Conservation (phyloP, 345 rosid species). For the Brassica incana region DNA sequence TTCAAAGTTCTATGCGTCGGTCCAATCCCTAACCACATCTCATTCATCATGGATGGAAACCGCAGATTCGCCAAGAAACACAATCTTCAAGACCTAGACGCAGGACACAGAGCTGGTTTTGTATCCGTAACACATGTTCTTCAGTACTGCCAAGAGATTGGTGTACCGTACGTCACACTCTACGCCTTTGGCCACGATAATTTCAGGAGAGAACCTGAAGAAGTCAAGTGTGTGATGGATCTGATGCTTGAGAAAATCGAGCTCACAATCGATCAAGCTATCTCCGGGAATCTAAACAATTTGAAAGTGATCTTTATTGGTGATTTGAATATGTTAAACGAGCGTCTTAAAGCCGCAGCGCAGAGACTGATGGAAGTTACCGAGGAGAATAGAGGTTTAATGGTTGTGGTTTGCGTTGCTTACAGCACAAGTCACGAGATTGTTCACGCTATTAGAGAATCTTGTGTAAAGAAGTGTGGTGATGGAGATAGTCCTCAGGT, state of each 20-base stretch:
- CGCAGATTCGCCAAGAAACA: slow-evolving; percentile 37
- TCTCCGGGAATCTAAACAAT: slow-evolving; percentile 45
- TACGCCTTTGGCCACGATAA: slow-evolving; percentile 82
- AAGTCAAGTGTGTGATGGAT: slow-evolving; percentile 70
- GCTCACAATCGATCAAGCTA: slow-evolving; percentile 9
- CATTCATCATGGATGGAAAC: slow-evolving; percentile 44
- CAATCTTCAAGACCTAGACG: slow-evolving; percentile 29
- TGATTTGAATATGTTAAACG: slow-evolving; percentile 43
- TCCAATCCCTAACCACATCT: slow-evolving; percentile 38
- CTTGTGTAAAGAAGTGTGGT: slow-evolving; percentile 46
- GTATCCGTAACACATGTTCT: slow-evolving; percentile 53
- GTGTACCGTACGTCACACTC: slow-evolving; percentile 55
- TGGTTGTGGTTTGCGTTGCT: slow-evolving; percentile 48
- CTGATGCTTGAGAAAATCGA: slow-evolving; percentile 34
- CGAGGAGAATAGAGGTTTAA: slow-evolving; percentile 38
- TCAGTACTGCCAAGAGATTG: slow-evolving; percentile 61
- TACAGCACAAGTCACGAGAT: slow-evolving; percentile 79
- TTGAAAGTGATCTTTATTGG: slow-evolving; percentile 48
- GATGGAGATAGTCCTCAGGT: slow-evolving; percentile 11
- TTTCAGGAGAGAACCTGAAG: slow-evolving; percentile 65
- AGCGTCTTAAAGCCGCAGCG: slow-evolving; percentile 47
- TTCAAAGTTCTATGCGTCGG: slow-evolving; percentile 31
- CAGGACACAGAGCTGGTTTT: slow-evolving; percentile 60
- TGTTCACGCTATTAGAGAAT: slow-evolving; percentile 63
- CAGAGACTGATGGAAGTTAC: slow-evolving; percentile 66